Base-by-base conservation (phyloP, 306 rosid species). In the Dalbergia cochinchinensis region DNA sequence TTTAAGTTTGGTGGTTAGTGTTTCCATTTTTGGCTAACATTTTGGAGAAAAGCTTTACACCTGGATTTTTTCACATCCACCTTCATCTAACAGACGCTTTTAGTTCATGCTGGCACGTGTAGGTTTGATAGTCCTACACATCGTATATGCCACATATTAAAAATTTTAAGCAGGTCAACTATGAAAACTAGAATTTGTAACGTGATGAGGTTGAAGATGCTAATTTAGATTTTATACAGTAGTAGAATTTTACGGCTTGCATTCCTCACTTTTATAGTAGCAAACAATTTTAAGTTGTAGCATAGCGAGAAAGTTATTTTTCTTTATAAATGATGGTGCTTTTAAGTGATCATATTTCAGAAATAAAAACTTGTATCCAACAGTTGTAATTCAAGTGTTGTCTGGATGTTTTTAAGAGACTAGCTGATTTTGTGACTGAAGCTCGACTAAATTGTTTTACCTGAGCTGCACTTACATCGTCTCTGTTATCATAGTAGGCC, bases 291-390 rank as follows among this genome's bases (percentile, higher is more conserved):
- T n/a, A 35, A 44, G 72, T 11, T 76, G 73, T 76, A 19, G 37
- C 54, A 16, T 37, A 50, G 8, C 4, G 19, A 76, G 73, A 77
- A 37, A 19, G 14, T 60, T n/a, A 75, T 63, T 62, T 69, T 51
- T 5, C 39, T 10, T 22, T 26, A 11, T 26, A 60, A 60, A 1
- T 60, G 33, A 22, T 20, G 22, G 65, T 5, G 9, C 39, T 44
- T 41, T 51, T 51, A 15, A 50, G 47, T 70, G 44, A 14, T 10
- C 12, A 3, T 69, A 50, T 15, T 26, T 26, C 45, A 31, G 15
- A 10, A 15, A 12, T 4, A 16, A 37, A 65, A 12, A 44, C 12
- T 58, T 19, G 64, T 58, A 19, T 5, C 2, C 6, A 6, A 1
- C 15, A 47, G 31, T 63, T 48, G 2, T 62, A 62, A 11, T 42